These are phyloP conservation scores for Alternaria alternata DNA, from an alignment of 2,329 filamentous ascomycete species.

Conservation along the genomic window DNA sequence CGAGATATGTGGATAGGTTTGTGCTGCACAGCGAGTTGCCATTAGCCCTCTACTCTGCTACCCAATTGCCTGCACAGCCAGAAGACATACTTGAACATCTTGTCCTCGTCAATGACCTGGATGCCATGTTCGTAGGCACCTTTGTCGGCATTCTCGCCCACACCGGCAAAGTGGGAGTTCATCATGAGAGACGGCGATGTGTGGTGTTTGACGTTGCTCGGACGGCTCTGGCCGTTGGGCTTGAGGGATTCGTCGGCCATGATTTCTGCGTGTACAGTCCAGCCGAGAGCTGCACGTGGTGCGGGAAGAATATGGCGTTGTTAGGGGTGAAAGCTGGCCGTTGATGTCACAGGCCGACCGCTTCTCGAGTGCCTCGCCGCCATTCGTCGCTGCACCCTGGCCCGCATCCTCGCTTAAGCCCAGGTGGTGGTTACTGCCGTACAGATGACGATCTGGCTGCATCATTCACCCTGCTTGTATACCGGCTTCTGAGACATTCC, in stretches of 20 bases:
- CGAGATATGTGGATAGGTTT: conserved; percentile 82
- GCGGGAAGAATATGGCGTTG: conserved; percentile 43
- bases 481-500: conserved; percentile 6
- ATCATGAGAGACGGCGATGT: conserved; percentile 60
- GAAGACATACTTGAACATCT: conserved; percentile 86
- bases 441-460: conserved; percentile 35
- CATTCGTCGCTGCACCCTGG: conserved; percentile 43
- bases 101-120: conserved; percentile 95
- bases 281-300: conserved; percentile 37
- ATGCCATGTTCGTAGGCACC: conserved; percentile 89
- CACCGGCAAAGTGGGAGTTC: conserved; percentile 83
- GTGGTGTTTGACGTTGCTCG: conserved; percentile 49
- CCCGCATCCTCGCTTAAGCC: conserved; percentile 40
- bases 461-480: conserved; percentile 27
- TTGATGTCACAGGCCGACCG: conserved; percentile 50
- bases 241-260: conserved; percentile 44
- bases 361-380: conserved; percentile 26
- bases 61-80: background rate
- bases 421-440: conserved; percentile 33
- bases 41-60: conserved; percentile 29
- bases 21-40: conserved; percentile 60
- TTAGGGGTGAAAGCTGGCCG: conserved; percentile 40
- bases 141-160: conserved; percentile 69
- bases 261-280: conserved; percentile 27
- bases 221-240: conserved; percentile 48